Evolutionary conservation across 192 early-diverging fungal species (phyloP).

Genomic region (Thamnidium elegans): DNA sequence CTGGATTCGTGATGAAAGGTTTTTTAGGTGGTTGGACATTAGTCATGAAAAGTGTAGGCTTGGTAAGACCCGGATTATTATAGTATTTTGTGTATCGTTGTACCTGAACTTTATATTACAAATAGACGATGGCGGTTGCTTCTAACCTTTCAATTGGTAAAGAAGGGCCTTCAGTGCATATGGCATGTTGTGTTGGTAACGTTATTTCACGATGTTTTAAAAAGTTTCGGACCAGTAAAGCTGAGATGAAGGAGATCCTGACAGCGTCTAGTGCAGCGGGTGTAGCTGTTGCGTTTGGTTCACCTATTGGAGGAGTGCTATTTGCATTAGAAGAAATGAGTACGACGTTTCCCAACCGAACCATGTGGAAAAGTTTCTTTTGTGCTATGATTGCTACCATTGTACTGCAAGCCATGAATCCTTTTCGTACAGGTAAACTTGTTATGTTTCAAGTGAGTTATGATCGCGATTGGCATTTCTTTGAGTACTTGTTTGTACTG

Average conservation of each 20-base stretch:
- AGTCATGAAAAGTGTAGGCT: slow-evolving; percentile 85
- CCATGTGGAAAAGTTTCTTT: slow-evolving; percentile 97
- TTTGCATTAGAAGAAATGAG: slow-evolving; percentile 85
- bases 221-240: slow-evolving; percentile 81
- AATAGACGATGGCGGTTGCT: slow-evolving; percentile 74
- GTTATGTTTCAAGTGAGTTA: slow-evolving; percentile 95
- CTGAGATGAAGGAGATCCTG: slow-evolving; percentile 78
- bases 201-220: slow-evolving; percentile 74
- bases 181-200: slow-evolving; percentile 91
- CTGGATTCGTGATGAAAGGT: slow-evolving; percentile 90
- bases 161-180: slow-evolving; percentile 94
- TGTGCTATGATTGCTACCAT: slow-evolving; percentile 95
- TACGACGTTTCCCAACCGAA: slow-evolving; percentile 90
- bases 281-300: slow-evolving; percentile 96
- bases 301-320: slow-evolving; percentile 86
- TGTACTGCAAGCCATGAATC: slow-evolving; percentile 87
- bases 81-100: background rate
- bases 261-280: slow-evolving; percentile 91
- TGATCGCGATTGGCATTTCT: slow-evolving; percentile 92
- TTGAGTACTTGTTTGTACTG: slow-evolving; percentile 83
- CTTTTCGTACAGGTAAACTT: slow-evolving; percentile 93
- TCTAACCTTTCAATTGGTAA: slow-evolving; percentile 92
- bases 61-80: slow-evolving; percentile 52
- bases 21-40: slow-evolving; percentile 93
- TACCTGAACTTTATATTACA: background rate